Percentiles rank a stretch among this genome's conserved stretches.
Evolutionary conservation across 2,329 filamentous ascomycete genomes (phyloP).

Genomic region (Colletotrichum musicola): DNA sequence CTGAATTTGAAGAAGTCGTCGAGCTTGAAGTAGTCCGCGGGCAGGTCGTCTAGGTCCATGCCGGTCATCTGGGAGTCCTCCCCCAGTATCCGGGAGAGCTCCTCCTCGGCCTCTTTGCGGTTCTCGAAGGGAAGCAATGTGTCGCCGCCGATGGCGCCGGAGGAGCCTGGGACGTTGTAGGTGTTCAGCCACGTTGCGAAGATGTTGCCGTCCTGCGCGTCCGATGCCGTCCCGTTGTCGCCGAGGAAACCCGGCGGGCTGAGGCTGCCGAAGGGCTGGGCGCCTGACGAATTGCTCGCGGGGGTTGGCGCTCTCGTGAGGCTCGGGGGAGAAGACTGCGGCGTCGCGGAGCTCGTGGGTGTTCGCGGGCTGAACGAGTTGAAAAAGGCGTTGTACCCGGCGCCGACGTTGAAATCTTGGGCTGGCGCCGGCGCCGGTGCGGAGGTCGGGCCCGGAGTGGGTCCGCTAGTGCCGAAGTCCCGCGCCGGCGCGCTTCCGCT

Average conservation of each 20-base stretch:
- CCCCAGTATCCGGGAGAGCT: slow-evolving; percentile 24
- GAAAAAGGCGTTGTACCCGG: background rate
- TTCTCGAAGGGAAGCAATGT: slow-evolving; percentile 12
- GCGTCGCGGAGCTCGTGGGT: background rate
- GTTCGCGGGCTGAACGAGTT: background rate
- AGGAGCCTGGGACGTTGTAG: background rate
- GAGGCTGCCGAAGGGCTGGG: too few relatives aligned
- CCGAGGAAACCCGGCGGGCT: background rate
- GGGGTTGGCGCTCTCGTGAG: too few relatives aligned
- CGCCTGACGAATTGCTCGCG: too few relatives aligned
- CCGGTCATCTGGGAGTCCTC: background rate
- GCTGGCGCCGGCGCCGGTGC: background rate
- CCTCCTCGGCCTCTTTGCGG: background rate
- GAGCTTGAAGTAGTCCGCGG: background rate
- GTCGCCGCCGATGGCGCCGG: too few relatives aligned
- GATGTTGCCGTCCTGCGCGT: slow-evolving; percentile 2
- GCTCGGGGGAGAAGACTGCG: too few relatives aligned
- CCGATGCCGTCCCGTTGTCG: slow-evolving; percentile 25
- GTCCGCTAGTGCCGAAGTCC: background rate
- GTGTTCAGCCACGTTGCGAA: slow-evolving; percentile 17
- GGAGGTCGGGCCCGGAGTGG: too few relatives aligned
- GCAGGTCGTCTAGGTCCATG: background rate
- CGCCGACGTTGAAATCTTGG: background rate
- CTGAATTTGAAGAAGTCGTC: background rate
- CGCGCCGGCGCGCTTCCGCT: background rate